Conservation (phyloP, 2,329 filamentous ascomycete species). For the Aspergillus sp. region DNA sequence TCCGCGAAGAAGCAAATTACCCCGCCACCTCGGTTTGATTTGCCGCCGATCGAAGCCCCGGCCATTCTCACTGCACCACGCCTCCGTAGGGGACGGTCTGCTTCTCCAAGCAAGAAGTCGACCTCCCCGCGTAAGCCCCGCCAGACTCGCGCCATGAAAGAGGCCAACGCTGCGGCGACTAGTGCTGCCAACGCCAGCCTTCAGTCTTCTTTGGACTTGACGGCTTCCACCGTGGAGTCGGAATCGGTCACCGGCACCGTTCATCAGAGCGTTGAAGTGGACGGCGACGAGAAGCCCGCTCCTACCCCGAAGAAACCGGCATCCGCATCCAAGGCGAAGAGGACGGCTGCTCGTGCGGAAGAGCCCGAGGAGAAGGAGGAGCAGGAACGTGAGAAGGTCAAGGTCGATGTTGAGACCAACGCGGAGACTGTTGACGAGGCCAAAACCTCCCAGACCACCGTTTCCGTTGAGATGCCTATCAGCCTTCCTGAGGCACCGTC, state of each 20-base stretch:
- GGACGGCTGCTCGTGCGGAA: conserved; percentile 19
- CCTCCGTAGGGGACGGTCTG: conserved; percentile 60
- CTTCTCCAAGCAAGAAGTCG: conserved; percentile 55
- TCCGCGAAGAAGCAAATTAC: conserved; percentile 74
- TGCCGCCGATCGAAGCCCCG: conserved; percentile 49
- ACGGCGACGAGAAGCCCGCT: conserved; percentile 29
- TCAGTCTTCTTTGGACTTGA: conserved; percentile 51
- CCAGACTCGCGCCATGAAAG: conserved; percentile 51
- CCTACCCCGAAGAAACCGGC: conserved; percentile 27
- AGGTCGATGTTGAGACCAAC: conserved; percentile 69
- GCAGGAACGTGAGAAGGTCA: conserved; percentile 54
- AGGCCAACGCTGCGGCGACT: conserved; percentile 51
- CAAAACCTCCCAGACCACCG: conserved; percentile 70
- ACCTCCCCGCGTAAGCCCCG: conserved; percentile 58
- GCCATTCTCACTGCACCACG: conserved; percentile 36
- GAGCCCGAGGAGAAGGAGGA: conserved; percentile 28
- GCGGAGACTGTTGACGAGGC: conserved; percentile 56
- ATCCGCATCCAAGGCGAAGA: conserved; percentile 22
- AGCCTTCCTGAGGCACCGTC: conserved; percentile 67
- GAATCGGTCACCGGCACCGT: conserved; percentile 28
- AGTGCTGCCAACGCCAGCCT: conserved; percentile 51
- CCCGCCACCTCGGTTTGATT: conserved; percentile 77
- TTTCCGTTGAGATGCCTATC: conserved; percentile 74
- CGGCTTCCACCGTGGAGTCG: conserved; percentile 34
- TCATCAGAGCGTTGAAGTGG: conserved; percentile 32